Base-by-base conservation (phyloP, 257 asterid species). In the Solanum medicagineum region DNA sequence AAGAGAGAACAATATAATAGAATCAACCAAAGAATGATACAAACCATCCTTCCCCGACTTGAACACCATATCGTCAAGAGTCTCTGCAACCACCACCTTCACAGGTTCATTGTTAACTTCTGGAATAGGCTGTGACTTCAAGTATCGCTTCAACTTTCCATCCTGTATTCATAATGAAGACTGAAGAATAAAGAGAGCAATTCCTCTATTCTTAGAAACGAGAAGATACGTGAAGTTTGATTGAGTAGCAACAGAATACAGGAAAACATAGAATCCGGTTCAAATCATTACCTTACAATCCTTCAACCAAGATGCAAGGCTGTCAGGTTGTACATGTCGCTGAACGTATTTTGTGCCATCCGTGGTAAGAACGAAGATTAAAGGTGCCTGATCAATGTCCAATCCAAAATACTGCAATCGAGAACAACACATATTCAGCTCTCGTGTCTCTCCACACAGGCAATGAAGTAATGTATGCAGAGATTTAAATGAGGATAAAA, bases 31-130 rank as follows among this genome's bases (percentile, higher is more conserved):
- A 56, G 20, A 13, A 49, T 19, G 45, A 42, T 92, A 54, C 29
- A 29, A 79, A 93, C 97, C 97, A 86, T 95, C 92, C 91, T 95
- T 95, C 56, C 95, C 94, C 11, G 97, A 95, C 66, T 91, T 92
- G 91, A 93, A 88, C 49, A 94, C 96, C 75, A 89, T 53, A 59
- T 94, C 98, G 44, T 93, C 88, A 60, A 95, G 85, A 92, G 90
- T 94, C 88, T 92, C 88, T 22, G 92, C 89, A 63, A 95, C 99
- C 7, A 93, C 94, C 84, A 93, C 95, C 88, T 95, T 95, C 59
- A 95, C 98, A 19, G 99, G 95, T 87, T 94, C 99, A 70, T 91
- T 75, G 47, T 93, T 92, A 49, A 85, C 91, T 90, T 94, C 95
- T 0, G 99, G 99, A 86, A 95, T 90, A 80, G 97, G 95, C 88